A percentile compares a stretch with the other conserved stretches of the same genome.
Evolutionary conservation across 371 early-diverging fungal species (phyloP).

Genomic region (Mortierella sp.): DNA sequence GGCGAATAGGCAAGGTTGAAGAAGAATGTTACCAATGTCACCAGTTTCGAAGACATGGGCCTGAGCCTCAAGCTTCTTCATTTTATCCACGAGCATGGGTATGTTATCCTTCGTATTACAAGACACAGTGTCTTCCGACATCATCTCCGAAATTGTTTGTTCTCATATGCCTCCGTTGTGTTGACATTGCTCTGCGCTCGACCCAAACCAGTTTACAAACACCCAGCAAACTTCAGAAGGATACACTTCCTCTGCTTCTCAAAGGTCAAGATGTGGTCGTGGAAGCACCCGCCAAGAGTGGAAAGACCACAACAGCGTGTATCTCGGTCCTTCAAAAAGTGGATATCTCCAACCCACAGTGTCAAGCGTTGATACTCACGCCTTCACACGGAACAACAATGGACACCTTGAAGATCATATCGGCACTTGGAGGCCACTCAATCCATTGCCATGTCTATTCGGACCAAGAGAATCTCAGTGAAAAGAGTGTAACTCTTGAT

Average conservation of each 20-base stretch:
- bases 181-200: too few relatives aligned
- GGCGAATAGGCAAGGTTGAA: neutral
- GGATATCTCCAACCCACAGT: constrained; percentile 80
- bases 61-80: constrained; percentile 14
- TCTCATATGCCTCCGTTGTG: too few relatives aligned
- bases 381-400: constrained; percentile 84
- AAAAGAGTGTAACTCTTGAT: constrained; percentile 72
- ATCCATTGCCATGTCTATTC: constrained; percentile 82
- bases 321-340: constrained; percentile 97
- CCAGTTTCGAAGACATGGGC: constrained; percentile 9
- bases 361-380: constrained; percentile 88
- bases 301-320: too few relatives aligned
- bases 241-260: constrained; percentile 83
- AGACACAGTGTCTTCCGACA: too few relatives aligned
- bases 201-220: neutral
- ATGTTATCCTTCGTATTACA: too few relatives aligned
- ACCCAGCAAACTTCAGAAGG: too few relatives aligned
- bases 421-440: too few relatives aligned
- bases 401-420: constrained; percentile 72
- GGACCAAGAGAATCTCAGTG: constrained; percentile 85
- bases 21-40: constrained; percentile 15
- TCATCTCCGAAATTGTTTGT: too few relatives aligned
- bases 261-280: constrained; percentile 88
- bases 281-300: constrained; percentile 94
- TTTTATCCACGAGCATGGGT: constrained; percentile 22